Evolutionary conservation across 305 asterid genomes (phyloP).

Genomic region (Fraxinus sp.): DNA sequence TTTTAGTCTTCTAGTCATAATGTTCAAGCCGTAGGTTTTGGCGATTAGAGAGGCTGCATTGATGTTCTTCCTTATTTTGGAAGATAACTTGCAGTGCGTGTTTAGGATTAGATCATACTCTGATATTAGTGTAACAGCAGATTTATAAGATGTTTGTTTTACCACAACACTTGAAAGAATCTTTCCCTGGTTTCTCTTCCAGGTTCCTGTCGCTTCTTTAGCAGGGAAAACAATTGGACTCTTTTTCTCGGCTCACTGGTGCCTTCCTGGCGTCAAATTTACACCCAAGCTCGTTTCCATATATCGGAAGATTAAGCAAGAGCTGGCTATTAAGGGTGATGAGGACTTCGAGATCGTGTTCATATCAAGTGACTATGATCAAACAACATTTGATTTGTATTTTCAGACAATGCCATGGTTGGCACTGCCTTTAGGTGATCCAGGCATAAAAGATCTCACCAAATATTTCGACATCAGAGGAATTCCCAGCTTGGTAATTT

Average conservation of each 20-base stretch:
- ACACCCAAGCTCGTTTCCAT: slow-evolving; percentile 49
- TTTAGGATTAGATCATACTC: background rate
- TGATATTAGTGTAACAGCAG: background rate
- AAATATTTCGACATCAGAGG: slow-evolving; percentile 55
- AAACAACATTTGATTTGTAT: slow-evolving; percentile 36
- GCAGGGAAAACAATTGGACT: slow-evolving; percentile 61
- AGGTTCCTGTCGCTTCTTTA: slow-evolving; percentile 53
- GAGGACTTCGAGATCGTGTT: slow-evolving; percentile 57
- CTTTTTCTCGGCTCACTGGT: slow-evolving; percentile 70
- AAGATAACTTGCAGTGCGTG: background rate
- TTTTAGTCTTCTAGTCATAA: background rate
- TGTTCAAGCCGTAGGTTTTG: background rate
- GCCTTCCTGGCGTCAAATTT: slow-evolving; percentile 51
- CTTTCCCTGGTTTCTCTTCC: background rate
- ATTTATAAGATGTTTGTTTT: background rate
- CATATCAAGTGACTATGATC: slow-evolving; percentile 57
- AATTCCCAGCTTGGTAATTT: slow-evolving; percentile 59
- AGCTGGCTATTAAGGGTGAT: slow-evolving; percentile 1
- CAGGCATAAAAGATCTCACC: slow-evolving; percentile 38
- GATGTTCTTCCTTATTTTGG: background rate
- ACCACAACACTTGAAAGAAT: background rate
- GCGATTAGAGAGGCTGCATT: background rate
- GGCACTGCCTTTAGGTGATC: slow-evolving; percentile 56
- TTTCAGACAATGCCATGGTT: slow-evolving; percentile 69
- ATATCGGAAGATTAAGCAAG: slow-evolving; percentile 47